phyloP scores from a whole-genome alignment of 2,329 filamentous ascomycete species.

The Botryotinia narcissicola region DNA sequence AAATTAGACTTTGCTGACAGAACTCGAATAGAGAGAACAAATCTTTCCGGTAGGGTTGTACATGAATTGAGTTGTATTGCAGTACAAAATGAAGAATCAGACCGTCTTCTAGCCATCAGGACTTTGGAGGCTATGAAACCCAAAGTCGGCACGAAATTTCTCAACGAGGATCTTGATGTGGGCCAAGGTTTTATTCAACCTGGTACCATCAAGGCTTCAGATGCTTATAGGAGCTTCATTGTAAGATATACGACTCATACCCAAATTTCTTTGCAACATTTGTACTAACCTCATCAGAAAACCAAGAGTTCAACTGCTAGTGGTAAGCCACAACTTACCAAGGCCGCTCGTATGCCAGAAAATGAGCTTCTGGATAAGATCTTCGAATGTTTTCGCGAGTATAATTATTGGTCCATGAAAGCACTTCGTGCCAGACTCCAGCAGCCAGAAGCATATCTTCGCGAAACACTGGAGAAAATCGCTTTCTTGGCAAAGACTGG shows the following conservation, averaged over 20 bases:
- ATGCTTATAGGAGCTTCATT: constrained; percentile 53
- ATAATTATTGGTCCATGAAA: constrained; percentile 93
- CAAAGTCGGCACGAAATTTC: constrained; percentile 52
- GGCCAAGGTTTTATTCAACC: constrained; percentile 53
- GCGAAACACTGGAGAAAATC: constrained; percentile 78
- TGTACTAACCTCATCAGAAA: constrained; percentile 47
- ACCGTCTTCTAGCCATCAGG: constrained; percentile 57
- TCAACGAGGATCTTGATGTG: constrained; percentile 33
- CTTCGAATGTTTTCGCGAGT: constrained; percentile 78
- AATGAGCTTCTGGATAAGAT: constrained; percentile 85
- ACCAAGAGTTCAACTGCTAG: constrained; percentile 48
- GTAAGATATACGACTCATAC: constrained; percentile 47
- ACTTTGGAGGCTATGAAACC: constrained; percentile 60
- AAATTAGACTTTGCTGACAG: constrained; percentile 37
- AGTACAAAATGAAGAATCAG: constrained; percentile 68
- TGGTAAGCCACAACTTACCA: constrained; percentile 69
- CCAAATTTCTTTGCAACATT: neutral
- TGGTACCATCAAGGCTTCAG: constrained; percentile 46
- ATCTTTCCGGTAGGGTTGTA: constrained; percentile 66
- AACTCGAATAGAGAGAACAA: constrained; percentile 62
- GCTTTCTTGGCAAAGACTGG: constrained; percentile 81
- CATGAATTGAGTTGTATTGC: constrained; percentile 77
- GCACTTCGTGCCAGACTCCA: constrained; percentile 72
- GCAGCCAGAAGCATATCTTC: constrained; percentile 92
- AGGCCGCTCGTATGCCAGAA: constrained; percentile 85